These are phyloP conservation scores for Claviceps monticola DNA, from an alignment of 2,329 filamentous ascomycete species.

Conservation along the genomic window DNA sequence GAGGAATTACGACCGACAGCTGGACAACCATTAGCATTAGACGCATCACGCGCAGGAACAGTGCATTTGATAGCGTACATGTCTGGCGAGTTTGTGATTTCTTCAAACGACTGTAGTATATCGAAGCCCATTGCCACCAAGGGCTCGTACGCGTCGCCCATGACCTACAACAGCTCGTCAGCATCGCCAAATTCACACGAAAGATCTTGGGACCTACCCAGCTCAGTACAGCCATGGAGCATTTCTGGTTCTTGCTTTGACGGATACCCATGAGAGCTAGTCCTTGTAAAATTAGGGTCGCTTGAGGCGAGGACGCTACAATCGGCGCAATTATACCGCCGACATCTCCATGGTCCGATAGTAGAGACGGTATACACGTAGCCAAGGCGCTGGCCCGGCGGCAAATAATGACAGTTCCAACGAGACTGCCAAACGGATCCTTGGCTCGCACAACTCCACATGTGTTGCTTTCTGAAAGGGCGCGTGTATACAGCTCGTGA, in stretches of 20 bases:
- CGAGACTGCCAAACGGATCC: conserved; percentile 47
- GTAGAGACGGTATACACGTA: conserved; percentile 55
- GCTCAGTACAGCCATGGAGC: conserved; percentile 59
- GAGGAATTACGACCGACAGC: neutral
- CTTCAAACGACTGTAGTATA: conserved; percentile 66
- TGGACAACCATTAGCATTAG: neutral
- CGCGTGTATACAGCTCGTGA: conserved; percentile 64
- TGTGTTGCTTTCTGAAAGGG: conserved; percentile 53
- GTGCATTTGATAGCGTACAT: conserved; percentile 23
- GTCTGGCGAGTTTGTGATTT: conserved; percentile 53
- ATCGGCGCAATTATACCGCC: conserved; percentile 73
- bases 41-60: neutral
- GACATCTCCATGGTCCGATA: conserved; percentile 42
- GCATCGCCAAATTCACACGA: neutral
- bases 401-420: conserved; percentile 72
- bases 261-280: conserved; percentile 67
- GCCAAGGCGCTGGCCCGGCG: conserved; percentile 54
- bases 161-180: conserved; percentile 34
- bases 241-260: conserved; percentile 68
- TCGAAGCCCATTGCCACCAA: conserved; percentile 70
- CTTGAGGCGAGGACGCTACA: conserved; percentile 54
- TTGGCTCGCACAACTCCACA: conserved; percentile 79
- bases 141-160: conserved; percentile 58
- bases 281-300: conserved; percentile 58
- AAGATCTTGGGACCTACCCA: conserved; percentile 45